Conservation (phyloP, 768 basidiomycete genomes). For the Clavulina sp. region DNA sequence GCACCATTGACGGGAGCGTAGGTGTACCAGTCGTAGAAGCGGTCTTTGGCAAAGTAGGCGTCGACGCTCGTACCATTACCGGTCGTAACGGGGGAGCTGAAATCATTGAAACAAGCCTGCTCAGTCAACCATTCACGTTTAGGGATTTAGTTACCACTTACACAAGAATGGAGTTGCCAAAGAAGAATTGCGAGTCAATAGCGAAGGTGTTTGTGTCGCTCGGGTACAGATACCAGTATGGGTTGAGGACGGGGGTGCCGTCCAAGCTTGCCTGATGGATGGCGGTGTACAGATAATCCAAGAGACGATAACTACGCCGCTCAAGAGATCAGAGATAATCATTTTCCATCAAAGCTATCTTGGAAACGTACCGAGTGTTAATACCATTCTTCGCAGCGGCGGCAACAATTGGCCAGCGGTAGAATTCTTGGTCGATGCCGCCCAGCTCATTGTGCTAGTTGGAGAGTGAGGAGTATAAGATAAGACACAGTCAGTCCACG, state of each 20-base stretch:
- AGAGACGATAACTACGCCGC: slow-evolving; percentile 35
- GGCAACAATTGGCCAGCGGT: slow-evolving; percentile 40
- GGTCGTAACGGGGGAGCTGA: slow-evolving; percentile 39
- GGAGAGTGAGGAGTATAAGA: background rate
- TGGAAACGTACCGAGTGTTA: slow-evolving; percentile 27
- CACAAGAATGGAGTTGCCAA: slow-evolving; percentile 46
- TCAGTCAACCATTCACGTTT: background rate
- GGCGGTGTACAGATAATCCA: slow-evolving; percentile 57
- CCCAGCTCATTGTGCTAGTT: slow-evolving; percentile 36
- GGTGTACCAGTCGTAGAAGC: slow-evolving; percentile 46
- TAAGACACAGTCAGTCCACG: background rate
- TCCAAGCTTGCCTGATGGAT: slow-evolving; percentile 40
- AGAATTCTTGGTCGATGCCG: slow-evolving; percentile 45
- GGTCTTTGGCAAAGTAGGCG: slow-evolving; percentile 45
- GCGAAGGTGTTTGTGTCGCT: slow-evolving; percentile 38
- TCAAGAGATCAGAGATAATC: background rate
- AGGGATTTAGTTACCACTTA: background rate
- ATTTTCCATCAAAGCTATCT: too few species aligned
- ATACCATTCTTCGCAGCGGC: slow-evolving; percentile 42
- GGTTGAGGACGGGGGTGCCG: slow-evolving; percentile 49
- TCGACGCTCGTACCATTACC: slow-evolving; percentile 40
- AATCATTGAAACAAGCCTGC: background rate
- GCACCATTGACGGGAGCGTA: slow-evolving; percentile 31
- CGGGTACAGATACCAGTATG: slow-evolving; percentile 51
- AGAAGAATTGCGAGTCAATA: slow-evolving; percentile 55